Conservation (phyloP, 768 basidiomycete genomes). For the Leccinum variicolor region DNA sequence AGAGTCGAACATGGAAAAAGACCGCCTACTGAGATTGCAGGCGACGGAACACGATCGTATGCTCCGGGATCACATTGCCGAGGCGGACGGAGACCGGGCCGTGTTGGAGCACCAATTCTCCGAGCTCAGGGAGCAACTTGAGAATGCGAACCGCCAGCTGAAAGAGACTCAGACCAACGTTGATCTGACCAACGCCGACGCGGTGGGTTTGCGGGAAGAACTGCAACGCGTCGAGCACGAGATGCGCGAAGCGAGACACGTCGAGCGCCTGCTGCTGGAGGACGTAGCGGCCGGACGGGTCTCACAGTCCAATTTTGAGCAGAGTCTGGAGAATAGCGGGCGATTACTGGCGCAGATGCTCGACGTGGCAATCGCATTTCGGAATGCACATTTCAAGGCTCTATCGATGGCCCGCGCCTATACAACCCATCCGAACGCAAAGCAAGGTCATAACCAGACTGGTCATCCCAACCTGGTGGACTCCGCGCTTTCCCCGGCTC, state of each 20-base stretch:
- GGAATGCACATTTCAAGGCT: slow-evolving; percentile 73
- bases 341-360: slow-evolving; percentile 79
- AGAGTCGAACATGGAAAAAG: slow-evolving; percentile 74
- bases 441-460: slow-evolving; percentile 36
- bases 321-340: slow-evolving; percentile 58
- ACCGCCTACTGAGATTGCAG: slow-evolving; percentile 67
- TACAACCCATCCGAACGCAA: slow-evolving; percentile 47
- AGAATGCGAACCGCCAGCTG: slow-evolving; percentile 57
- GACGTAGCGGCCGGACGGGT: slow-evolving; percentile 68
- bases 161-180: slow-evolving; percentile 59
- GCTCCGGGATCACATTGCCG: slow-evolving; percentile 85
- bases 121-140: slow-evolving; percentile 63
- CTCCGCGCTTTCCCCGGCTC: slow-evolving; percentile 44
- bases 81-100: slow-evolving; percentile 91
- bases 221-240: slow-evolving; percentile 68
- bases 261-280: slow-evolving; percentile 68
- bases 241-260: slow-evolving; percentile 60
- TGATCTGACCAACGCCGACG: slow-evolving; percentile 66
- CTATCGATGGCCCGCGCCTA: slow-evolving; percentile 59
- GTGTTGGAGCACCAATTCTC: slow-evolving; percentile 87
- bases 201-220: slow-evolving; percentile 68
- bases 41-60: slow-evolving; percentile 63
- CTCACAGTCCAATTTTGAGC: slow-evolving; percentile 67
- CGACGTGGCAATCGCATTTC: slow-evolving; percentile 75
- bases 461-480: slow-evolving; percentile 40